These are phyloP conservation scores for Leucocoprinus birnbaumii DNA, from an alignment of 768 basidiomycete species.

Conservation along the genomic window DNA sequence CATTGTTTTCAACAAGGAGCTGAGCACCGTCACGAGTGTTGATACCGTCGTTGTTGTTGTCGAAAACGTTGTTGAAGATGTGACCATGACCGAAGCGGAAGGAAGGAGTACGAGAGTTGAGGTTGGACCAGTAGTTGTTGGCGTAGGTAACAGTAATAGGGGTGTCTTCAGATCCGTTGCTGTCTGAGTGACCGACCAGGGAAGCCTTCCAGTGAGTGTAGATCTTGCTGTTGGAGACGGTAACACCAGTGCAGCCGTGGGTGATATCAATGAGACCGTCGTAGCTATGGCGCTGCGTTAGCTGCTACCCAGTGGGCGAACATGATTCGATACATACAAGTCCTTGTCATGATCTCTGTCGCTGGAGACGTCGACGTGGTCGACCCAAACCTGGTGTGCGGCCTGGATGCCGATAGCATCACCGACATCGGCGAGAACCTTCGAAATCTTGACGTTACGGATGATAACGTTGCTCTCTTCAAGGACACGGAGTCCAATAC, in stretches of 20 bases:
- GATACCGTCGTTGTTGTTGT: constrained; percentile 40
- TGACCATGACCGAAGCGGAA: constrained; percentile 45
- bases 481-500: constrained; percentile 43
- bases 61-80: constrained; percentile 44
- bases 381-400: constrained; percentile 40
- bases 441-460: constrained; percentile 46
- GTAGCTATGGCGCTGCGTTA: constrained; percentile 26
- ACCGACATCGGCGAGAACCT: constrained; percentile 41
- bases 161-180: constrained; percentile 33
- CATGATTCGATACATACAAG: constrained; percentile 22
- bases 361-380: constrained; percentile 42
- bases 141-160: constrained; percentile 41
- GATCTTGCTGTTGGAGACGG: constrained; percentile 37
- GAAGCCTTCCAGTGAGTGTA: constrained; percentile 45
- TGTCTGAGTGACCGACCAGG: constrained; percentile 39
- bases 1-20: constrained; percentile 45
- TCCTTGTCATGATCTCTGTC: constrained; percentile 44
- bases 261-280: constrained; percentile 44
- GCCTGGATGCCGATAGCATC: constrained; percentile 43
- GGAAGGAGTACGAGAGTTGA: constrained; percentile 43
- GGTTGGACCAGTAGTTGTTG: constrained; percentile 38
- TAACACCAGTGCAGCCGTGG: constrained; percentile 41
- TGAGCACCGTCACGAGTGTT: constrained; percentile 43
- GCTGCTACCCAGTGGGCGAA: background rate
- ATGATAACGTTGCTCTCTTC: constrained; percentile 43